These are phyloP conservation scores for Teratosphaeria viscida DNA, from an alignment of 2,329 filamentous ascomycete genomes.

Conservation along the genomic window DNA sequence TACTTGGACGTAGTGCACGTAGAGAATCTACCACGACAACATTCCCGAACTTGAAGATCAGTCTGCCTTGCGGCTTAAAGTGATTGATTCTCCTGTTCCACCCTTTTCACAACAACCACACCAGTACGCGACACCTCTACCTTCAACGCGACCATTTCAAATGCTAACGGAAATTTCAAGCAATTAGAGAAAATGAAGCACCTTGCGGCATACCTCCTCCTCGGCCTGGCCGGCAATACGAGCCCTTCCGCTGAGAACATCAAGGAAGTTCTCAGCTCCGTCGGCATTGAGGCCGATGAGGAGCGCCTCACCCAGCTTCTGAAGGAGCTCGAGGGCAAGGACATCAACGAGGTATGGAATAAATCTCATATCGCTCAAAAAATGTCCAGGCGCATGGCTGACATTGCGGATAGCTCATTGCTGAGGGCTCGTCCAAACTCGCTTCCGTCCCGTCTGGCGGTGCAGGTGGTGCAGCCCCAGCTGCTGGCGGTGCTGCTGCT, in stretches of 20 bases:
- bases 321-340: slow-evolving; percentile 82
- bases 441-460: slow-evolving; percentile 94
- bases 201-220: slow-evolving; percentile 97
- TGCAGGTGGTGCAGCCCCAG: slow-evolving; percentile 61
- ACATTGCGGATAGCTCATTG: slow-evolving; percentile 59
- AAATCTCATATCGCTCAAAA: slow-evolving; percentile 7
- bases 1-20: not conserved
- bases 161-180: slow-evolving; percentile 4
- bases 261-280: slow-evolving; percentile 80
- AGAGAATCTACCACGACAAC: not conserved
- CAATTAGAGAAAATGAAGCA: slow-evolving; percentile 81
- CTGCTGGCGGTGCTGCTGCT: slow-evolving; percentile 57
- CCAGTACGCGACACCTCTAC: slow-evolving; percentile 10
- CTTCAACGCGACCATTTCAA: not conserved
- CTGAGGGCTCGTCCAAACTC: slow-evolving; percentile 83
- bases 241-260: slow-evolving; percentile 76
- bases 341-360: slow-evolving; percentile 73
- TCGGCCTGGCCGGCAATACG: slow-evolving; percentile 85
- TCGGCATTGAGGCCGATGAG: slow-evolving; percentile 86
- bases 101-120: slow-evolving; percentile 4
- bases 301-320: slow-evolving; percentile 81
- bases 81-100: slow-evolving; percentile 94
- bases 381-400: slow-evolving; percentile 14
- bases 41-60: slow-evolving; percentile 81
- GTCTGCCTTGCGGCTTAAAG: slow-evolving; percentile 98